Base-by-base conservation (phyloP, 2,329 filamentous ascomycete species). In the Pseudogymnoascus pannorum region DNA sequence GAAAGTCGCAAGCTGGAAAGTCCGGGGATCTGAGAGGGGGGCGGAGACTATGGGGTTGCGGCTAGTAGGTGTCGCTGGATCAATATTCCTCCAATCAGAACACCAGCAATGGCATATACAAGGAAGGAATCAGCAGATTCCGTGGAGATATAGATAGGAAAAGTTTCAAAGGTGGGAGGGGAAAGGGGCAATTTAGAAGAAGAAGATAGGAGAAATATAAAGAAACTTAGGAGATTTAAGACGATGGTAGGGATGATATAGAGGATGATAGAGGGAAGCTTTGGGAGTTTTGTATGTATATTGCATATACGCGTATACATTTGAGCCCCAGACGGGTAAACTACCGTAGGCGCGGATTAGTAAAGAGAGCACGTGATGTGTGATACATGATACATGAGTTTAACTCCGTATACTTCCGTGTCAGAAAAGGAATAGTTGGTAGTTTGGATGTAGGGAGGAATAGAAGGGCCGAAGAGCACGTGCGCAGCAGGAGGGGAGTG, bases 11-110 rank as follows among this genome's bases (percentile, higher is more conserved):
- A 1, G 44, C 24, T 51, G 44, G 16, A 48, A 51, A 51, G 44
- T 51, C 44, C 44, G 44, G 44, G 44, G 44, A 51, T 51, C 24
- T 51, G n/a, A 5, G 44, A 51, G 44, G 44, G 44, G 44, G 44
- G 1, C 11, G 42, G 42, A 51, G 24, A 51, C 44, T 51, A 51
- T 51, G 44, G 44, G 44, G 44, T 51, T 51, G 44, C 44, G 44
- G 44, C 44, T 51, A 51, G 44, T 29, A 51, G 44, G 14, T 12
- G 44, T 18, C 44, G 44, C 44, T 11, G 22, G 14, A 51, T 51
- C 44, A 29, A 51, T 51, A 29, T 29, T 51, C 44, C 44, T 29
- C 44, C 44, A 51, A 51, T 51, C 24, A 51, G 44, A 51, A 6
- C 24, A 16, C 24, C 24, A 24, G 1, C n/a, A 51, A 51, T 51